phyloP scores from a whole-genome alignment of 768 basidiomycete species.

The Boletus barrowsii region DNA sequence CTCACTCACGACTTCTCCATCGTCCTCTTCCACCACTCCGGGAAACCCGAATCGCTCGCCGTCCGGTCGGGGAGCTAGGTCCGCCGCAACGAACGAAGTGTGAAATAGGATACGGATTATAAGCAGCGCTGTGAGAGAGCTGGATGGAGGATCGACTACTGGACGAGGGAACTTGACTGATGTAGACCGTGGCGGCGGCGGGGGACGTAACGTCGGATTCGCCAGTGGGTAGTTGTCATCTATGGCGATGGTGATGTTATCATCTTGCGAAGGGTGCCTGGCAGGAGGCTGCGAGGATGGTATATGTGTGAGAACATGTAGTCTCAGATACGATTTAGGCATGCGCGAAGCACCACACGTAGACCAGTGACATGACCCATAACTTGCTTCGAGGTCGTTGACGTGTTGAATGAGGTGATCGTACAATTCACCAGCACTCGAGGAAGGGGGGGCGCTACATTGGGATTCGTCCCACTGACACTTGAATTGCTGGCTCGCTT shows the following conservation, averaged over 20 bases:
- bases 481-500: conserved; percentile 60
- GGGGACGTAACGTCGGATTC: conserved; percentile 63
- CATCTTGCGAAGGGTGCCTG: conserved; percentile 68
- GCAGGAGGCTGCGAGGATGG: conserved; percentile 53
- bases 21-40: conserved; percentile 73
- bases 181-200: conserved; percentile 69
- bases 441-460: conserved; percentile 47
- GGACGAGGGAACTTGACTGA: conserved; percentile 59
- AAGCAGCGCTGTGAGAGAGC: conserved; percentile 76
- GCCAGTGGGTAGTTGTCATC: conserved; percentile 54
- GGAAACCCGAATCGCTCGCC: conserved; percentile 92
- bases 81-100: conserved; percentile 66
- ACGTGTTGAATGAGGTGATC: conserved; percentile 68
- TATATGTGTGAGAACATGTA: conserved; percentile 76
- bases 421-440: conserved; percentile 61
- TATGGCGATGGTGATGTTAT: conserved; percentile 66
- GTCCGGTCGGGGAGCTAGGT: conserved; percentile 65
- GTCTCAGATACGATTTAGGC: conserved; percentile 51
- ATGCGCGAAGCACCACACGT: conserved; percentile 51
- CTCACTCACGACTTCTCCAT: conserved; percentile 50
- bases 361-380: conserved; percentile 68
- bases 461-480: conserved; percentile 74
- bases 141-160: conserved; percentile 61
- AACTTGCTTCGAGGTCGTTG: conserved; percentile 39
- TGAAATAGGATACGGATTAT: conserved; percentile 83